Base-by-base conservation (phyloP, 2,329 filamentous ascomycete species). In the Xylariaceae sp. region DNA sequence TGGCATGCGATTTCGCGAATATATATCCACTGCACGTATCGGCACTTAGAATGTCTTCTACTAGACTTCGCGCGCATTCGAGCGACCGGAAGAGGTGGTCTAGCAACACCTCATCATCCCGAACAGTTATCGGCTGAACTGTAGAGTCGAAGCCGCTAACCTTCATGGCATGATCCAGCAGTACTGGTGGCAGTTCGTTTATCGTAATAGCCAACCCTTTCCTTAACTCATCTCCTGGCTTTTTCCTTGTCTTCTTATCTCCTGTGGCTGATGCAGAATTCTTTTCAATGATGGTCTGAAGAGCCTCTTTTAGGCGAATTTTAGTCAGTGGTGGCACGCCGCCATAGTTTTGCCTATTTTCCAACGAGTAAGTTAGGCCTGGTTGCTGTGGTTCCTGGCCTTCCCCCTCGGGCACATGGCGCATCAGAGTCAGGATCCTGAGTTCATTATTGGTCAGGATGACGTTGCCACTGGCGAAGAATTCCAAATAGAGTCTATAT, bases 381-480 rank as follows among this genome's bases (percentile, higher is more conserved):
- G 89, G 76, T 42, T 87, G 79, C 51, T 95, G 84, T 42, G 88
- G 84, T 66, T 96, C 91, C 66, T 95, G 87, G n/a, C 88, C 87
- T 50, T 88, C 86, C 2, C 87, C 88, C 64, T 91, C 88, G 3
- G 83, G 76, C 1, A 97, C 92, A 60, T 87, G 86, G 53, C 94
- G 84, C 62, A 94, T 76, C 26, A 99, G 74, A 0, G 88, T 84
- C 37, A 97, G 70, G 53, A 97, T 91, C 59, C 87, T 94, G 50
- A 91, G 76, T 29, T 95, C 86, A 49, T 79, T 80, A 68, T 97
- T 91, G 2, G 94, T 96, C 51, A 99, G 78, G 58, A 99, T 89
- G 57, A 99, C 86, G 68, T 99, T 99, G 45, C 94, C 94, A 50
- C 89, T 88, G 1, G 94, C 92, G 69, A 96, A 99, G 74, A 99